These are phyloP conservation scores for Spirogloea muscicola DNA, from an alignment of 139 green algal genomes.

Conservation along the genomic window DNA sequence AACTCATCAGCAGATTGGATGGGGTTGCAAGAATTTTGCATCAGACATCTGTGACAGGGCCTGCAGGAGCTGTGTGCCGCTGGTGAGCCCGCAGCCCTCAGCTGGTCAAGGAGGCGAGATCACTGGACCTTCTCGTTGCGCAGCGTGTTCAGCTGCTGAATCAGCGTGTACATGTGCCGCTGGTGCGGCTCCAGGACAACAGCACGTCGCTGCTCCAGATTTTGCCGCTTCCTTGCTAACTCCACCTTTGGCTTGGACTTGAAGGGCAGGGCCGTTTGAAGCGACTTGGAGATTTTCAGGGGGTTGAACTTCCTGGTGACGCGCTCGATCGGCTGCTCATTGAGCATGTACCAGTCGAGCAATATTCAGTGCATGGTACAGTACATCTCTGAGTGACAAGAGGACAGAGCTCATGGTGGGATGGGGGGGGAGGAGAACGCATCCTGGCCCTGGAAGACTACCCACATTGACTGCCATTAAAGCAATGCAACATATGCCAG, in stretches of 20 bases:
- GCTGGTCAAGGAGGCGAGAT: background rate
- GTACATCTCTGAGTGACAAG: no score
- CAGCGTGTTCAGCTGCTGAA: slow-evolving; percentile 92
- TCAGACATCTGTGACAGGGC: background rate
- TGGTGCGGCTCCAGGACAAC: slow-evolving; percentile 74
- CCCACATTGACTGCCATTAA: background rate
- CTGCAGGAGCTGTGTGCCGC: background rate
- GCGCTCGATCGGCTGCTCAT: slow-evolving; percentile 65
- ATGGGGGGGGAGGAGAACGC: background rate
- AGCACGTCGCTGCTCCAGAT: slow-evolving; percentile 72
- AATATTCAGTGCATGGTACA: background rate
- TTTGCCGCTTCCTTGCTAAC: slow-evolving; percentile 60
- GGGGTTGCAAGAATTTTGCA: no score
- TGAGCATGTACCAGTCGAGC: background rate
- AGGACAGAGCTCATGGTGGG: background rate
- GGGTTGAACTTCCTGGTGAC: slow-evolving; percentile 81
- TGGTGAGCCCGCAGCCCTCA: background rate
- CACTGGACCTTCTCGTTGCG: slow-evolving; percentile 70
- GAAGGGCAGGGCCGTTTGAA: slow-evolving; percentile 85
- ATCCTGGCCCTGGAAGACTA: background rate
- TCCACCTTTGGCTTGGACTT: slow-evolving; percentile 91
- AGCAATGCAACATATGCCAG: no score
- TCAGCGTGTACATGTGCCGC: slow-evolving; percentile 63
- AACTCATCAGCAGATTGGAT: no score
- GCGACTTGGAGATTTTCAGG: slow-evolving; percentile 76